Conservation (phyloP, 2,329 filamentous ascomycete genomes). For the Chaetoscypha palmicola region DNA sequence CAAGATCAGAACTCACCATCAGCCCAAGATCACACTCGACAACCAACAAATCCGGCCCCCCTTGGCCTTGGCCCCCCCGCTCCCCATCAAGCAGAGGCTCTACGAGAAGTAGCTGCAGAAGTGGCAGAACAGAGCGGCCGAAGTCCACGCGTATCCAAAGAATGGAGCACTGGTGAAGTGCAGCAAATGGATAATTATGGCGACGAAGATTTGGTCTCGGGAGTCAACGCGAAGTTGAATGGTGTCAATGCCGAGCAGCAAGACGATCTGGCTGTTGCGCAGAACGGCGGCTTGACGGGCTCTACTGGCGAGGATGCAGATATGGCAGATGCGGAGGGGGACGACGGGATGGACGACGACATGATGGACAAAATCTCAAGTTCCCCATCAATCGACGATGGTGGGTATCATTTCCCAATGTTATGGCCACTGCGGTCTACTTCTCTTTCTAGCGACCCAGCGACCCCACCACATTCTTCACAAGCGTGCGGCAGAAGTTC, state of each 20-base stretch:
- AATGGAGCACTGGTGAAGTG: constrained; percentile 35
- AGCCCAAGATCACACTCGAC: constrained; percentile 69
- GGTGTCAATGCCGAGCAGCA: constrained; percentile 38
- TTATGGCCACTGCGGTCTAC: constrained; percentile 27
- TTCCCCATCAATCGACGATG: constrained; percentile 97
- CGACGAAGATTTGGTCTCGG: constrained; percentile 38
- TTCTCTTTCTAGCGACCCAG: constrained; percentile 20
- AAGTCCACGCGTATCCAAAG: constrained; percentile 54
- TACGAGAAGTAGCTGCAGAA: constrained; percentile 75
- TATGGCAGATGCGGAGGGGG: constrained; percentile 59
- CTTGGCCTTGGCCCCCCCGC: constrained; percentile 44
- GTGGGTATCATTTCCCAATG: constrained; percentile 56
- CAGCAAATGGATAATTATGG: constrained; percentile 32
- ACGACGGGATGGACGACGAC: constrained; percentile 74
- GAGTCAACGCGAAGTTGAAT: constrained; percentile 36
- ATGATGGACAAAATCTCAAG: constrained; percentile 99
- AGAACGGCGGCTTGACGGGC: constrained; percentile 49
- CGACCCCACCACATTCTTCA: constrained; percentile 20
- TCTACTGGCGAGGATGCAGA: constrained; percentile 52
- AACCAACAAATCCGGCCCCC: constrained; percentile 43
- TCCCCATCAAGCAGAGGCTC: constrained; percentile 77
- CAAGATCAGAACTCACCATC: constrained; percentile 79
- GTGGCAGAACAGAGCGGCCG: constrained; percentile 63
- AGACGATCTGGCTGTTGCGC: constrained; percentile 52
- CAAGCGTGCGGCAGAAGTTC: constrained; percentile 31